These are phyloP conservation scores for Chondrostereum purpureum DNA, from an alignment of 1,284 basidiomycete genomes.

Conservation along the genomic window DNA sequence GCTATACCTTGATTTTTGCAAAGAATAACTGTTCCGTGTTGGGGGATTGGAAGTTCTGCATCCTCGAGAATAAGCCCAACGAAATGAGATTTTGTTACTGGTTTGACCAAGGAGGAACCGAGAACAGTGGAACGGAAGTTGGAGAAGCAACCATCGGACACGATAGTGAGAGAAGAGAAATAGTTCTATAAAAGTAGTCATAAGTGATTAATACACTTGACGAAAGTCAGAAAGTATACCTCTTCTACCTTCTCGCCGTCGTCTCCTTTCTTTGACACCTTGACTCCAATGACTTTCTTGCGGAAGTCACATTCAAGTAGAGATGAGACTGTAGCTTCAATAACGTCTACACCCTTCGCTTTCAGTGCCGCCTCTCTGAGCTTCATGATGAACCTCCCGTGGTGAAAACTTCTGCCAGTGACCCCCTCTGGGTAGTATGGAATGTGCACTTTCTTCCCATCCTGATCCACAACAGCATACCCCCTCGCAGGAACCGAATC, in stretches of 20 bases:
- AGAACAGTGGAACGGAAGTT: slow-evolving; percentile 55
- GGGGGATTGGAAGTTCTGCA: slow-evolving; percentile 70
- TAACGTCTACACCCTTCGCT: slow-evolving; percentile 61
- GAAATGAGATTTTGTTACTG: slow-evolving; percentile 71
- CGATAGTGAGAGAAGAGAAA: slow-evolving; percentile 55
- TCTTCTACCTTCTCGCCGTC: slow-evolving; percentile 29
- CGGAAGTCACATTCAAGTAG: slow-evolving; percentile 56
- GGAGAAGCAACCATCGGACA: slow-evolving; percentile 96
- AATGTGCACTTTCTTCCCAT: slow-evolving; percentile 68
- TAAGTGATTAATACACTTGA: slow-evolving; percentile 32
- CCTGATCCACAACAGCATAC: slow-evolving; percentile 77
- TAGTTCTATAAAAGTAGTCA: slow-evolving; percentile 33
- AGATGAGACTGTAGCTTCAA: slow-evolving; percentile 80
- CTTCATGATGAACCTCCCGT: slow-evolving; percentile 86
- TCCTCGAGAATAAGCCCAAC: slow-evolving; percentile 78
- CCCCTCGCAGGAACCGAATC: slow-evolving; percentile 84
- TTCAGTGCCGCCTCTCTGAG: slow-evolving; percentile 63
- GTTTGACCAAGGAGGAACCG: slow-evolving; percentile 37
- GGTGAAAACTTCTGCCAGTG: slow-evolving; percentile 84
- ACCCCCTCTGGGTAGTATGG: slow-evolving; percentile 74
- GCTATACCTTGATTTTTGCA: slow-evolving; percentile 73
- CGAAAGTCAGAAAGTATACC: slow-evolving; percentile 29
- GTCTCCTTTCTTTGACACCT: slow-evolving; percentile 37
- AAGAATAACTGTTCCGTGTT: slow-evolving; percentile 84
- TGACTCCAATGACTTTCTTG: slow-evolving; percentile 50